Conservation (phyloP, 2,329 filamentous ascomycete genomes). For the Fusarium lyarnte region DNA sequence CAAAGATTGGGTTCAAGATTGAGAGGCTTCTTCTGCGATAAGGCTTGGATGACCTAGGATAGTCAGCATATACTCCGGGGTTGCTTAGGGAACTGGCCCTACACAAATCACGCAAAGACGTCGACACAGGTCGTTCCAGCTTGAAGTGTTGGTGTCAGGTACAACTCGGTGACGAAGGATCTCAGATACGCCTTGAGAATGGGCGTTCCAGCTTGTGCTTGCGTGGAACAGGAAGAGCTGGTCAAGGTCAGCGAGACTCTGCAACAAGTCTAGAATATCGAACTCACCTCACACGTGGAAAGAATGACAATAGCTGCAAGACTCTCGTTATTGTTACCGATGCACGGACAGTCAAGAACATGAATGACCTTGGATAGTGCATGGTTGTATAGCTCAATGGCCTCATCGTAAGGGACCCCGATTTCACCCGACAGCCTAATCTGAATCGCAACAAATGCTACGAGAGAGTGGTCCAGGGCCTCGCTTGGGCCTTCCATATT, state of each 20-base stretch:
- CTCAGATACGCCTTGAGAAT: background rate
- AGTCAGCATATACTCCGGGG: rapidly evolving
- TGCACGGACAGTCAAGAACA: background rate
- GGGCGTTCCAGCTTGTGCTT: constrained; percentile 1
- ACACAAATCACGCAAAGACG: constrained; percentile 14
- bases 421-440: background rate
- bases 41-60: background rate
- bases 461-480: background rate
- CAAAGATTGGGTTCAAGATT: background rate
- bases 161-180: background rate
- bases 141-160: background rate
- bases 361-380: background rate
- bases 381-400: background rate
- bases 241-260: rapidly evolving
- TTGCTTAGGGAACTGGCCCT: rapidly evolving
- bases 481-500: background rate
- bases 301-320: constrained; percentile 1
- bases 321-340: background rate
- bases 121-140: constrained; percentile 3
- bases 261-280: rapidly evolving
- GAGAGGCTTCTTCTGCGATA: background rate
- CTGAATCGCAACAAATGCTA: constrained; percentile 5
- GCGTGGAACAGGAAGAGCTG: background rate
- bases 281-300: constrained; percentile 1
- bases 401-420: background rate